Percentiles rank a stretch among this genome's conserved stretches.
phyloP scores from a whole-genome alignment of 257 asterid genomes.

The Capsicum baccatum region DNA sequence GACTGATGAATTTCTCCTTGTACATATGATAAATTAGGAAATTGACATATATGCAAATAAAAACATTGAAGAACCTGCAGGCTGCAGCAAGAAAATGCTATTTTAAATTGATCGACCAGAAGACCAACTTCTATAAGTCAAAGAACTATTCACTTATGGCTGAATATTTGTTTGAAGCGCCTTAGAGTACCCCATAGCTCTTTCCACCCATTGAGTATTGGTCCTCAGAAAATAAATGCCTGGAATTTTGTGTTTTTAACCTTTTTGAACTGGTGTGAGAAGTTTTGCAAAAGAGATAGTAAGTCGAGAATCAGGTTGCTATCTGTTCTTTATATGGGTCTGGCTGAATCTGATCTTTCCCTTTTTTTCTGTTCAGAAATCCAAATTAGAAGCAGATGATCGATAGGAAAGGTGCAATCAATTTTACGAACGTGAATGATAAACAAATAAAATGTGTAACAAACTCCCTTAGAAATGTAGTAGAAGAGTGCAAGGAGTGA shows the following conservation, averaged over 20 bases:
- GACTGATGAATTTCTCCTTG: slow-evolving; percentile 6
- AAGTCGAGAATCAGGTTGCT: slow-evolving; percentile 4
- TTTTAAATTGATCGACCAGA: slow-evolving; percentile 4
- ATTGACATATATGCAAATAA: background rate
- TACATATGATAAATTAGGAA: background rate
- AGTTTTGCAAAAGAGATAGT: slow-evolving; percentile 22
- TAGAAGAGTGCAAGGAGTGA: background rate
- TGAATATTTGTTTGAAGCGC: background rate
- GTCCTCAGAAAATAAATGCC: background rate
- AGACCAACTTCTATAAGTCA: slow-evolving; percentile 12
- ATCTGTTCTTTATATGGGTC: background rate
- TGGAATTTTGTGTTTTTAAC: background rate
- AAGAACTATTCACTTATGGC: background rate
- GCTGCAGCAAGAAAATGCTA: background rate
- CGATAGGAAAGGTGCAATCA: background rate
- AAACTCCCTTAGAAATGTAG: background rate
- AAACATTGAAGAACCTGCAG: background rate
- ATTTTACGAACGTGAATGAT: background rate
- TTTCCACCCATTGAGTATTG: background rate
- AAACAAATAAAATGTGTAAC: background rate
- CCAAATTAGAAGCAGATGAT: slow-evolving; percentile 6
- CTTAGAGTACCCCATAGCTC: background rate
- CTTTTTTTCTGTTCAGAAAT: background rate
- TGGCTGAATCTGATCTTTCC: background rate
- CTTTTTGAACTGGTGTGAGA: slow-evolving; percentile 2